Percentiles rank a stretch among this genome's conserved stretches.
phyloP scores from a whole-genome alignment of 139 green algal genomes.

The Prasinococcaceae sp. region DNA sequence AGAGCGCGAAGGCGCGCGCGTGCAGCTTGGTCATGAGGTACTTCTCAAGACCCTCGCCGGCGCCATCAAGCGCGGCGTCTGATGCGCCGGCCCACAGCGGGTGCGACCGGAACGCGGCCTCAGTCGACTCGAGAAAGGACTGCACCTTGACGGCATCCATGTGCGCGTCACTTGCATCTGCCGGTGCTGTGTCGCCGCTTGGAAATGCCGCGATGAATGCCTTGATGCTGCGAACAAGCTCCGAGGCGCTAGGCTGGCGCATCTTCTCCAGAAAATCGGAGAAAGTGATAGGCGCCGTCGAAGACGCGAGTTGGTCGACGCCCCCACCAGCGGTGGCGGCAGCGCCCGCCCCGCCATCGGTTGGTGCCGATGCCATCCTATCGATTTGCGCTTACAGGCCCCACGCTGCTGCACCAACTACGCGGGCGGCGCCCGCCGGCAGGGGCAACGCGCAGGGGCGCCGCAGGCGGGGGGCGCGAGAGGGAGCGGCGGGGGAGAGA shows the following conservation, averaged over 20 bases:
- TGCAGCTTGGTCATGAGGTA: slow-evolving; percentile 94
- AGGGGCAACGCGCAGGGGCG: too few species aligned
- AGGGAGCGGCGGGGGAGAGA: too few species aligned
- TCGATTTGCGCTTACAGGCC: too few species aligned
- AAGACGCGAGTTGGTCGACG: not conserved
- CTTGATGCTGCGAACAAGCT: slow-evolving; percentile 82
- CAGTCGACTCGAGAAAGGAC: slow-evolving; percentile 62
- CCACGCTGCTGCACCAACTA: too few species aligned
- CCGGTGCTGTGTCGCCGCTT: too few species aligned
- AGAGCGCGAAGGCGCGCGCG: slow-evolving; percentile 48
- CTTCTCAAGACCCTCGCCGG: slow-evolving; percentile 81
- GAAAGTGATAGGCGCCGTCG: slow-evolving; percentile 44
- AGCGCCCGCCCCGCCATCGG: too few species aligned
- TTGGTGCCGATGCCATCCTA: too few species aligned
- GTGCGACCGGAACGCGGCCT: slow-evolving; percentile 57
- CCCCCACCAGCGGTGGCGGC: too few species aligned
- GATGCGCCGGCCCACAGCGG: slow-evolving; percentile 54
- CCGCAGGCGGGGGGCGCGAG: too few species aligned
- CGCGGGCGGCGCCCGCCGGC: too few species aligned
- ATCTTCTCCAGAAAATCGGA: slow-evolving; percentile 65
- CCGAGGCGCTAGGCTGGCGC: slow-evolving; percentile 48
- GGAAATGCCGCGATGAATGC: slow-evolving; percentile 24
- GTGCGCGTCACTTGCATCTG: slow-evolving; percentile 4
- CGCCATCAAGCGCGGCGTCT: slow-evolving; percentile 28
- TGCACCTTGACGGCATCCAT: slow-evolving; percentile 28